These are phyloP conservation scores for Lachnellula arida DNA, from an alignment of 2,329 filamentous ascomycete genomes.

Conservation along the genomic window DNA sequence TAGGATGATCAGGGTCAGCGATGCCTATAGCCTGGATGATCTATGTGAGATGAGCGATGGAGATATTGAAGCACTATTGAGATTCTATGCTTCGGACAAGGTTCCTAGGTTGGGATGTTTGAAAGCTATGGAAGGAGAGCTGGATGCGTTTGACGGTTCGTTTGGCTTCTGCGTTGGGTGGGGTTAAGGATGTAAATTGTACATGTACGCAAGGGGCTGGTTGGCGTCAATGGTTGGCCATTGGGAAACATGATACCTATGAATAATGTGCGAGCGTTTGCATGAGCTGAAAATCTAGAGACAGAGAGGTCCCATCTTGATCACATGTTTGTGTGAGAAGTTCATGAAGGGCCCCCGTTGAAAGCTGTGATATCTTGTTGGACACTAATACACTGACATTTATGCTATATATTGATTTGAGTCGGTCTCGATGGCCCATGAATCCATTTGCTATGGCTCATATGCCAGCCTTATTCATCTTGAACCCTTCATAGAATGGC, in stretches of 20 bases:
- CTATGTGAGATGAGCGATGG: constrained; percentile 76
- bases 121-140: constrained; percentile 44
- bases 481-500: no score
- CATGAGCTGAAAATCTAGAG: background rate
- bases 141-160: constrained; percentile 30
- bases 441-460: no score
- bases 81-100: constrained; percentile 59
- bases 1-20: constrained; percentile 91
- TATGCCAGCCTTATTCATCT: no score
- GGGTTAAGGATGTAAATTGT: constrained; percentile 10
- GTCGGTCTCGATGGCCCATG: no score
- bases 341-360: background rate
- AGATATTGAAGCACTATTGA: constrained; percentile 78
- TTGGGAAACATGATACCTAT: background rate
- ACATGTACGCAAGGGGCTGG: background rate
- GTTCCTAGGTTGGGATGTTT: constrained; percentile 53
- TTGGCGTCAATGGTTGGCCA: background rate
- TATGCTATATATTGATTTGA: no score
- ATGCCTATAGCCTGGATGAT: constrained; percentile 79
- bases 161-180: constrained; percentile 33
- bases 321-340: no score
- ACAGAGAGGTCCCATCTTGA: background rate
- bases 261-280: background rate
- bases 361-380: no score
- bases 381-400: no score